These are phyloP conservation scores for Selaginella moellendorffii DNA, from an alignment of 75 land plant species.

Conservation along the genomic window DNA sequence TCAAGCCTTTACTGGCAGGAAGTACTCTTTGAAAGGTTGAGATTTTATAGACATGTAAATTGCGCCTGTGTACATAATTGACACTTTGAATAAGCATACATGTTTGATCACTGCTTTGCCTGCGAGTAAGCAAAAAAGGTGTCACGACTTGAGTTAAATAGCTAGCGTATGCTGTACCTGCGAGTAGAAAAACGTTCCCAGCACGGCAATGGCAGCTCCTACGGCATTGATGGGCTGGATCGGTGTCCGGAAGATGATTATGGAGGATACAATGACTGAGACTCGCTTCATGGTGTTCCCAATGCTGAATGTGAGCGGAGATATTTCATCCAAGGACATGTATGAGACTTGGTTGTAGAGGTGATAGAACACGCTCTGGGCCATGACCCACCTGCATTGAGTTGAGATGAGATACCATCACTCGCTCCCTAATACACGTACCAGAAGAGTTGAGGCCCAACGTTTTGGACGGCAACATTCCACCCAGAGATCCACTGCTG, in stretches of 20 bases:
- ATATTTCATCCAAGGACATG: conserved; percentile 67
- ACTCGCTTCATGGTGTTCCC: conserved; percentile 20
- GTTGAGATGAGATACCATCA: no score
- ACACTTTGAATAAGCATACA: neutral
- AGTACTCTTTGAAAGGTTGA: conserved; percentile 13
- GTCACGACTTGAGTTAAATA: no score
- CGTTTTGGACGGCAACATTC: conserved; percentile 31
- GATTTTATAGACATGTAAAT: neutral
- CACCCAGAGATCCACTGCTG: conserved; percentile 49
- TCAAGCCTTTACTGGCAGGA: conserved; percentile 17
- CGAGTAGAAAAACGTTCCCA: conserved; percentile 74
- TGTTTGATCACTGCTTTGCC: neutral
- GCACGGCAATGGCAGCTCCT: conserved; percentile 64
- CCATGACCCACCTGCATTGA: conserved; percentile 52
- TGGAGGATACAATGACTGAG: conserved; percentile 60
- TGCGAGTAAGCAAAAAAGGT: neutral
- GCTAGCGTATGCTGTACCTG: no score
- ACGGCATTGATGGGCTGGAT: conserved; percentile 60
- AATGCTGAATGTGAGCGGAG: conserved; percentile 23
- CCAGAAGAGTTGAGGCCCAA: conserved; percentile 48
- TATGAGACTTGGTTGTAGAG: conserved; percentile 68
- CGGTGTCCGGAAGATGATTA: conserved; percentile 63
- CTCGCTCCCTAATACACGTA: conserved; percentile 9
- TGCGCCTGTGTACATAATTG: neutral
- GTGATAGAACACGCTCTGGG: conserved; percentile 68